phyloP scores from a whole-genome alignment of 2,329 filamentous ascomycete species.

The Aureobasidium vineae region DNA sequence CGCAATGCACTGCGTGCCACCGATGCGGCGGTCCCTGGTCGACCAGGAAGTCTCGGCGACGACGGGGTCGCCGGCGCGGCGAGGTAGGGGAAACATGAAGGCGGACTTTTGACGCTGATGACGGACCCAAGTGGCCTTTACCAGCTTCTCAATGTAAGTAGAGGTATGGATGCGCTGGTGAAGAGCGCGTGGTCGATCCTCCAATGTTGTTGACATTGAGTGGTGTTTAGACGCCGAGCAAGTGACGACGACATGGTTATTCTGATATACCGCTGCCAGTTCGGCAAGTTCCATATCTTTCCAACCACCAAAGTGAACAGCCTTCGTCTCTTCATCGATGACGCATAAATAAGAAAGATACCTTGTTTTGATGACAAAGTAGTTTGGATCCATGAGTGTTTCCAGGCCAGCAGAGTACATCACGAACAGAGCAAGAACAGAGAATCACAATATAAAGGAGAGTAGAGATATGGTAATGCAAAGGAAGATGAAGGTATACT shows the following conservation, averaged over 20 bases:
- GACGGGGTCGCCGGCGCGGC: neutral
- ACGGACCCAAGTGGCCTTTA: neutral
- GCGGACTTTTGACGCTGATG: neutral
- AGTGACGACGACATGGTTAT: neutral
- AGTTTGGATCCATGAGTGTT: neutral
- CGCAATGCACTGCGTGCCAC: constrained; percentile 3
- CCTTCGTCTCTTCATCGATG: neutral
- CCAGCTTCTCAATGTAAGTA: neutral
- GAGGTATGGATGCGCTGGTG: neutral
- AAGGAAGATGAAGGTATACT: constrained; percentile 4
- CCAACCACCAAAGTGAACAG: neutral
- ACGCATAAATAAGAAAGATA: neutral
- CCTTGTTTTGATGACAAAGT: neutral
- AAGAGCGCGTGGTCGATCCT: neutral
- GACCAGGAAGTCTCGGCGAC: neutral
- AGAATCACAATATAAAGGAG: neutral
- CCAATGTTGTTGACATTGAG: neutral
- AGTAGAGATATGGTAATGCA: neutral
- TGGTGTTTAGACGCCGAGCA: neutral
- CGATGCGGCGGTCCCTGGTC: neutral
- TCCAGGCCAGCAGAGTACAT: neutral
- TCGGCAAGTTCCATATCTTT: neutral
- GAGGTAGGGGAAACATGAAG: constrained; percentile 2
- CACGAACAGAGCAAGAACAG: neutral
- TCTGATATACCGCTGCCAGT: neutral